These are phyloP conservation scores for Alternaria sp. DNA, from an alignment of 2,329 filamentous ascomycete species.

Conservation along the genomic window DNA sequence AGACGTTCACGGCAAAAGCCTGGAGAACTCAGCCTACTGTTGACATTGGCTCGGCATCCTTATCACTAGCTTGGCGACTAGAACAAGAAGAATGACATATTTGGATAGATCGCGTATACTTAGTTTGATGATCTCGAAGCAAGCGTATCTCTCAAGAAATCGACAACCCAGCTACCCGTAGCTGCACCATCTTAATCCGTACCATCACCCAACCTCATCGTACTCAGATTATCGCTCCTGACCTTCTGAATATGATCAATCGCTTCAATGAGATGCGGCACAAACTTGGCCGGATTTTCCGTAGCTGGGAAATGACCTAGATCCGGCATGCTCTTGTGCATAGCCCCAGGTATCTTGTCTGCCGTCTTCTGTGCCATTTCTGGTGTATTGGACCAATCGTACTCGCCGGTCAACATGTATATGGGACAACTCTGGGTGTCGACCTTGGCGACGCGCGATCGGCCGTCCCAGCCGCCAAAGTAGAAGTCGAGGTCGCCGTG, in stretches of 20 bases:
- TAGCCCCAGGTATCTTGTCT: slow-evolving; percentile 57
- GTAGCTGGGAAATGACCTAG: slow-evolving; percentile 60
- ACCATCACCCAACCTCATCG: slow-evolving; percentile 41
- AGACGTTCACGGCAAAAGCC: too few relatives aligned
- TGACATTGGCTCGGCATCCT: neutral
- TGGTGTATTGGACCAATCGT: slow-evolving; percentile 59
- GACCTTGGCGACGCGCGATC: slow-evolving; percentile 55
- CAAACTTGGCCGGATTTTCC: slow-evolving; percentile 53
- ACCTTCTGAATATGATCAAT: slow-evolving; percentile 51
- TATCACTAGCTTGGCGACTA: neutral
- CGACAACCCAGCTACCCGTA: neutral
- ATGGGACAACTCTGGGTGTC: slow-evolving; percentile 60
- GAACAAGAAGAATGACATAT: neutral
- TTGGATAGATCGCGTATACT: neutral
- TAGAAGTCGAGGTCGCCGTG: slow-evolving; percentile 62
- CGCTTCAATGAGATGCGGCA: slow-evolving; percentile 50
- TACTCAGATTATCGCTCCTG: slow-evolving; percentile 39
- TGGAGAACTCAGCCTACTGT: neutral
- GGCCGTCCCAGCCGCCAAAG: slow-evolving; percentile 61
- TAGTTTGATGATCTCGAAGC: too few relatives aligned
- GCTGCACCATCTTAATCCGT: slow-evolving; percentile 19
- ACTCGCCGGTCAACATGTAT: slow-evolving; percentile 61
- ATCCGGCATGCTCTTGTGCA: slow-evolving; percentile 56
- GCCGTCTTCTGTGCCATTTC: slow-evolving; percentile 57
- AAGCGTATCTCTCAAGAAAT: too few relatives aligned